Evolutionary conservation across 441 rosid species (phyloP), one percentile per base, ranked within the genome.

Genomic region (Croton setiger): DNA sequence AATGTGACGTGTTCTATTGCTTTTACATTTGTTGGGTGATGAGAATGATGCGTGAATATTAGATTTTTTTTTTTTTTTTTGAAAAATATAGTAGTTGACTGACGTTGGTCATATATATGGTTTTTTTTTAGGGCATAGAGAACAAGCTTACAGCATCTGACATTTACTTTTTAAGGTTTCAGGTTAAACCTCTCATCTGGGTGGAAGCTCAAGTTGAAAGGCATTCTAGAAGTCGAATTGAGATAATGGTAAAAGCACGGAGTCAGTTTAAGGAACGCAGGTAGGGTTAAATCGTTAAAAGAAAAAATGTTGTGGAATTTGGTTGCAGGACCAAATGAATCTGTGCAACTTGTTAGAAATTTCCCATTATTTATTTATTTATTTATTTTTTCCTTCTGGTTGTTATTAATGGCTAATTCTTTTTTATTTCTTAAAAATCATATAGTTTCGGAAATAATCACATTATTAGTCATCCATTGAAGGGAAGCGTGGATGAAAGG

Each of bases 251-350:
- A 43, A 93, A 93, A 77, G 98, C 97, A 58, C 80, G 97, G 80
- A 91, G 97, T 77, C 98, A 91, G 80, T 93, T 88, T 84, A 93
- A 91, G 85, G 98, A 93, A 79, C 92, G 99, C 57, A 95, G 99
- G 99, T 94, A 67, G 33, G 2, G 31, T 65, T 39, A 13, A 20
- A 10, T 52, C 6, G 11, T 43, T 27, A 3, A 8, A 44, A 21
- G 43, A 20, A 18, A 17, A 39, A 47, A 36, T 67, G 12, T 33
- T 7, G 47, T 67, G 21, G 21, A 11, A 21, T 6, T 20, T 53
- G 48, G 21, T 66, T 7, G 15, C 15, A 17, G 69, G 55, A 55
- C 37, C 37, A 49, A 20, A 20, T 51, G 33, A 35, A 35, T 18
- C 21, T 48, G 52, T 14, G 20, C 4, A n/a, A 51, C 17, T 48